Base-by-base conservation (phyloP, 495 filamentous ascomycete genomes). In the Neurospora sp. region DNA sequence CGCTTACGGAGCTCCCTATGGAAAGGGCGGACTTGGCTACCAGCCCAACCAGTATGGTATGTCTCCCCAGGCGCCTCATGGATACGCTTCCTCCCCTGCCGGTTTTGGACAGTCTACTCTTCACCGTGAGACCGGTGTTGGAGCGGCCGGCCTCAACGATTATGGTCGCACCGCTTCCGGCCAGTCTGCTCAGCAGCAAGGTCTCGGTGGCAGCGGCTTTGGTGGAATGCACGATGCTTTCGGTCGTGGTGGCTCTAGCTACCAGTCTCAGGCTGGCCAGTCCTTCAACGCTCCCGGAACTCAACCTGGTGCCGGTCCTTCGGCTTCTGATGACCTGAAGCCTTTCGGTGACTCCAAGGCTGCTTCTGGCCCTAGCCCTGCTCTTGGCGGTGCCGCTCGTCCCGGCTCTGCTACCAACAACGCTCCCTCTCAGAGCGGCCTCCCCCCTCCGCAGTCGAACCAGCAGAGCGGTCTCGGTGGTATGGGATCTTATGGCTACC, bases 391-490 rank as follows among this genome's bases (percentile, higher is more conserved):
- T 77, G 91, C 92, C 42, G 89, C 88, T 40, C 91, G 94, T 72
- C 94, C 94, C 18, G 93, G 93, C 22, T 97, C 94, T 40, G 93
- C 94, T 16, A 90, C 91, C 16, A 96, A 94, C 81, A 90, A 87
- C 74, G 87, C 86, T 16, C 87, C 89, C 20, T 88, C 87, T 8
- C 91, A 93, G 79, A 76, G 80, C 20, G 88, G 91, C 40, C 85
- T 95, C 65, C 93, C 92, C 38, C 92, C 92, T 35, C 89, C 92
- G 45, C 94, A 94, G 82, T 89, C 89, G 12, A 88, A 89, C 73
- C 86, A 85, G 73, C 85, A 85, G 76, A 82, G 84, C 22, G 74
- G 74, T 37, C 76, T 81, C 69, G 77, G 78, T 38, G 79, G 79
- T 8, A 88, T 89, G 79, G 86, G 87, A 53, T 87, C 85, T 40